Evolutionary conservation across 306 rosid species (phyloP).

Genomic region (Prunus mume): DNA sequence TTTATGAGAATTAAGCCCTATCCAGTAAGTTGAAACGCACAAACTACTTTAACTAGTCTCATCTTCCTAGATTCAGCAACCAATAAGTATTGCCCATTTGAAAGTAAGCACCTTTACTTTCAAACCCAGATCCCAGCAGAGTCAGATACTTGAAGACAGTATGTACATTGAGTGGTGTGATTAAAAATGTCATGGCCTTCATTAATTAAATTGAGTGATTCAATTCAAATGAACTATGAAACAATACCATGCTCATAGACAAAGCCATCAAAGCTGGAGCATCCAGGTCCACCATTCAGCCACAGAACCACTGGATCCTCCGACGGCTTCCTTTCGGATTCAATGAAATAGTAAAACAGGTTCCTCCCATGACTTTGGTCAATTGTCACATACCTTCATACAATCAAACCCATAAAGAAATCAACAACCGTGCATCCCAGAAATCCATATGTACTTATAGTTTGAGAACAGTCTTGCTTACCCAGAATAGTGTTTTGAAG

Average conservation of each 20-base stretch:
- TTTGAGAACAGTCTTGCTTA: constrained; percentile 7
- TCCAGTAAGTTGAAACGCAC: background rate
- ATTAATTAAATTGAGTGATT: too few relatives aligned
- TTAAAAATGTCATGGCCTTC: background rate
- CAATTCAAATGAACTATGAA: background rate
- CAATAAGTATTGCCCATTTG: background rate
- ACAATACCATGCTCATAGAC: constrained; percentile 87
- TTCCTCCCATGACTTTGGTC: constrained; percentile 57
- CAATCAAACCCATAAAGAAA: background rate
- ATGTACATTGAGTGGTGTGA: background rate
- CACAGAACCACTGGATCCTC: constrained; percentile 92
- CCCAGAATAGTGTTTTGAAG: constrained; percentile 53
- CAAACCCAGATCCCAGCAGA: background rate
- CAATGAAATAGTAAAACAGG: constrained; percentile 75
- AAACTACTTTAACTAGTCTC: background rate
- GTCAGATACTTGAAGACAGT: background rate
- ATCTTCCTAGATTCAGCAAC: background rate
- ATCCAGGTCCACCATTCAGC: constrained; percentile 98
- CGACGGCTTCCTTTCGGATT: constrained; percentile 69
- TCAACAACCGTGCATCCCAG: background rate
- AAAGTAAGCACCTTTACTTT: background rate
- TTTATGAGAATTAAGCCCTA: constrained; percentile 1
- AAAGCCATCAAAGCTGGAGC: constrained; percentile 95
- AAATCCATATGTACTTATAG: background rate
- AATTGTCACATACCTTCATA: constrained; percentile 46